Percentiles rank a stretch among this genome's conserved stretches.
phyloP scores from a whole-genome alignment of 495 filamentous ascomycete genomes.

The Glutinoglossum americanum region DNA sequence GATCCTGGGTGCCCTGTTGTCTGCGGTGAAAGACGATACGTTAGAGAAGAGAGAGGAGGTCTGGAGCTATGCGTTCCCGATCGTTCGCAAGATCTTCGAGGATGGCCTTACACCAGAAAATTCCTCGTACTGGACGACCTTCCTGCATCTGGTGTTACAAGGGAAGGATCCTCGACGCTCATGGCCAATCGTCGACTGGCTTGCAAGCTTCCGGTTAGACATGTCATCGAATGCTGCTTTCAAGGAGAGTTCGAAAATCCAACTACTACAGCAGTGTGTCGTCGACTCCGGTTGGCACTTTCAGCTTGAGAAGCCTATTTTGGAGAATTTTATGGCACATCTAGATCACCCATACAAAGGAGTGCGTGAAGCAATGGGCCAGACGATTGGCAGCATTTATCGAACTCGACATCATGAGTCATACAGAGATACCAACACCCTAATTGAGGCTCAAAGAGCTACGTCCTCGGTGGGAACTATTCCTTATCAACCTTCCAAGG shows the following conservation, averaged over 20 bases:
- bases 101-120: conserved; percentile 92
- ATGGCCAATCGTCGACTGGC: conserved; percentile 67
- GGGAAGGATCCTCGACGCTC: conserved; percentile 70
- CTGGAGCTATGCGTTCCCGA: conserved; percentile 80
- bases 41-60: conserved; percentile 45
- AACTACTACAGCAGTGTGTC: conserved; percentile 73
- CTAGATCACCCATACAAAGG: conserved; percentile 96
- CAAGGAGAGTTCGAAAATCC: conserved; percentile 95
- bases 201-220: conserved; percentile 72
- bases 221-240: conserved; percentile 93
- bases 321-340: conserved; percentile 74
- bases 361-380: conserved; percentile 84
- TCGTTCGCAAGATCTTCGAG: conserved; percentile 63
- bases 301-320: conserved; percentile 68
- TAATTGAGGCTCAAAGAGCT: conserved; percentile 58
- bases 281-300: conserved; percentile 90
- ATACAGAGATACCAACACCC: conserved; percentile 48
- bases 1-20: conserved; percentile 69
- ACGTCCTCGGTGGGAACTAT: conserved; percentile 67
- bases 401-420: conserved; percentile 85
- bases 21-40: conserved; percentile 48
- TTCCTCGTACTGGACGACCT: conserved; percentile 78
- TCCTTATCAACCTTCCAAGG: conserved; percentile 55
- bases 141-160: conserved; percentile 66
- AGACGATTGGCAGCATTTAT: conserved; percentile 67